A percentile compares a stretch with the other conserved stretches of the same genome.
Conservation (phyloP, 2,329 filamentous ascomycete genomes). For the Furcasterigmium furcatum region DNA sequence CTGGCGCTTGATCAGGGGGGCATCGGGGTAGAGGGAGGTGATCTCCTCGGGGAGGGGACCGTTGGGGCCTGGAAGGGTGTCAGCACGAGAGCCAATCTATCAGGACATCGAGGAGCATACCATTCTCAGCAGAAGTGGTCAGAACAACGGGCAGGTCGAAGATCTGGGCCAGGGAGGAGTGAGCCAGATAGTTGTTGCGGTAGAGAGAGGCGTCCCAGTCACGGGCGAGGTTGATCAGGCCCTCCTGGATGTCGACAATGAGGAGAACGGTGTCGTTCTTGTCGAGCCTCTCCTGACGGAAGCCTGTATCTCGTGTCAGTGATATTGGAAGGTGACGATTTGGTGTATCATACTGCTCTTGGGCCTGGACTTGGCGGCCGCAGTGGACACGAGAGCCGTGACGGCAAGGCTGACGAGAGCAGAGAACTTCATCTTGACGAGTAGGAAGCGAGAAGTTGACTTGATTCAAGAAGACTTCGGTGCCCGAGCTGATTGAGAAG, state of each 20-base stretch:
- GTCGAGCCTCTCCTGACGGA: conserved; percentile 29
- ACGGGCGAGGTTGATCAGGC: conserved; percentile 42
- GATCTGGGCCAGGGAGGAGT: conserved; percentile 61
- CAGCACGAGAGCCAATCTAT: not conserved
- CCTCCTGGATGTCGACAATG: conserved; percentile 33
- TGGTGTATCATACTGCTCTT: no score
- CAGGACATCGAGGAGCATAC: conserved; percentile 17
- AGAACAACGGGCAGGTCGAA: conserved; percentile 69
- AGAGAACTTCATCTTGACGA: conserved; percentile 11
- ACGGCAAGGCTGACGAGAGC: conserved; percentile 6
- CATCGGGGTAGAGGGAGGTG: conserved; percentile 61
- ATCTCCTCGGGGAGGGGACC: conserved; percentile 70
- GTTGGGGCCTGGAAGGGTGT: conserved; percentile 55
- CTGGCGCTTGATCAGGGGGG: conserved; percentile 62
- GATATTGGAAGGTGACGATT: not conserved
- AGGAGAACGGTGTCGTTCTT: conserved; percentile 29
- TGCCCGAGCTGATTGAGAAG: no score
- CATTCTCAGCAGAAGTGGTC: conserved; percentile 64
- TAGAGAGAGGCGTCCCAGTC: conserved; percentile 66
- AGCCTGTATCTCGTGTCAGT: conserved; percentile 7
- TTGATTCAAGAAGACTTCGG: not conserved
- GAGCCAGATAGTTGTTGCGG: conserved; percentile 64
- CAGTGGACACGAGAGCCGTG: conserved; percentile 11
- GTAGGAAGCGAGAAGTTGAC: not conserved
- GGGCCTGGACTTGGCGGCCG: conserved; percentile 4